Percentiles rank a stretch among this genome's conserved stretches.
Conservation (phyloP, 192 early-diverging fungal species). For the Lobosporangium transversale region DNA sequence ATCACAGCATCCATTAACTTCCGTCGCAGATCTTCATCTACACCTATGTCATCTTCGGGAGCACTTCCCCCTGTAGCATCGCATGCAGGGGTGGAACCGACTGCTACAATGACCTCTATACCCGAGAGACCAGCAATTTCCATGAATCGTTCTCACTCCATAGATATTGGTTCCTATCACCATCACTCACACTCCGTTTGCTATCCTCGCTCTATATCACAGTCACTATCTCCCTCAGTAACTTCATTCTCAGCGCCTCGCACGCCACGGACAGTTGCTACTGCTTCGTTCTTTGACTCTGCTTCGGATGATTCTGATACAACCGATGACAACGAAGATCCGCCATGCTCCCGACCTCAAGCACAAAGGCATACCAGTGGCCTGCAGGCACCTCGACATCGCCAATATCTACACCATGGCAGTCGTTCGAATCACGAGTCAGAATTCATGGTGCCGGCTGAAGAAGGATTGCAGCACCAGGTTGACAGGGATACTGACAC, state of each 20-base stretch:
- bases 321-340: background rate
- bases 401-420: background rate
- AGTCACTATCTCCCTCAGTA: background rate
- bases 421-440: background rate
- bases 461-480: background rate
- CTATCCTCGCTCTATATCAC: too few relatives aligned
- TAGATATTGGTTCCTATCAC: too few relatives aligned
- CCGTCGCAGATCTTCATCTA: background rate
- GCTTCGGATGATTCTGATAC: conserved; percentile 40
- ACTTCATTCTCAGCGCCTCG: too few relatives aligned
- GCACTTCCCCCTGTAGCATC: too few relatives aligned
- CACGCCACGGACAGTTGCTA: background rate
- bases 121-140: too few relatives aligned
- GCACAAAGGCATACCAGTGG: background rate
- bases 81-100: too few relatives aligned
- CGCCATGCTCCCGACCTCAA: too few relatives aligned
- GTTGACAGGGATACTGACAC: background rate
- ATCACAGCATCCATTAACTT: conserved; percentile 1
- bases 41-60: background rate
- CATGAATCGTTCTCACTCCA: too few relatives aligned
- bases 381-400: background rate
- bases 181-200: too few relatives aligned
- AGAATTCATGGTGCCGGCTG: background rate
- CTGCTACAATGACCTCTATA: too few relatives aligned
- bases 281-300: conserved; percentile 29